Evolutionary conservation across 805 yeast species (phyloP), one percentile per base, ranked within the genome.

Genomic region (Wickerhamiella domercqiae): DNA sequence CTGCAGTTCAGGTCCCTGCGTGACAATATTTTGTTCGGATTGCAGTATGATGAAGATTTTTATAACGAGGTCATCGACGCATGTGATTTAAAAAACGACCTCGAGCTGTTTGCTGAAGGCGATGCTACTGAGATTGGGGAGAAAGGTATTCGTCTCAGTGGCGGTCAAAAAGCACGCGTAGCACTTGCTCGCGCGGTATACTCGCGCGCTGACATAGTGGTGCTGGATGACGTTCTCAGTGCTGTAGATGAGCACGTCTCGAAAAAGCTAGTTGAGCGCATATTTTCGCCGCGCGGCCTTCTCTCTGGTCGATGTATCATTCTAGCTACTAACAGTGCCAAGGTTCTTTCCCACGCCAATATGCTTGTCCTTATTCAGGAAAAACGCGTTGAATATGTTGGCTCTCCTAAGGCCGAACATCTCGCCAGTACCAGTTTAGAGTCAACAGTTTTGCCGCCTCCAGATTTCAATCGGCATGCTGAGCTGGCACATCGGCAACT

Each of bases 201-300:
- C 54, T 69, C 93, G n/a, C 68, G 95, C 47, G 87, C 94, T 2
- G 95, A 84, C 53, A 71, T 84, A 25, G 81, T 80, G 55, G 60
- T 86, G 31, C 60, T 86, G 43, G 96, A 86, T 57, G 96, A 86
- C 57, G 77, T 90, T n/a, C 66, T 86, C 43, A 76, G 87, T 54
- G 96, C 96, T 21, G 95, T 86, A 35, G 96, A 86, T 60, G 94
- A 81, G 50, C 95, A 86, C 53, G 95, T 84, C 47, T 86, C 93
- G 7, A 73, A 86, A 3, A 21, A 26, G 17, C 38, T 41, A 11
- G 3, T 45, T 5, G 19, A 74, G 39, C 93, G 93, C 0, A 87
- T 83, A 28, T 60, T 81, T 41, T 86, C 90, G 17, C 73, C 83
- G n/a, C 60, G 67, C 26, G 94, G 93, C 45, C 62, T 82, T 42